Conservation (phyloP, 192 early-diverging fungal genomes). For the Obelidium mucronatum region DNA sequence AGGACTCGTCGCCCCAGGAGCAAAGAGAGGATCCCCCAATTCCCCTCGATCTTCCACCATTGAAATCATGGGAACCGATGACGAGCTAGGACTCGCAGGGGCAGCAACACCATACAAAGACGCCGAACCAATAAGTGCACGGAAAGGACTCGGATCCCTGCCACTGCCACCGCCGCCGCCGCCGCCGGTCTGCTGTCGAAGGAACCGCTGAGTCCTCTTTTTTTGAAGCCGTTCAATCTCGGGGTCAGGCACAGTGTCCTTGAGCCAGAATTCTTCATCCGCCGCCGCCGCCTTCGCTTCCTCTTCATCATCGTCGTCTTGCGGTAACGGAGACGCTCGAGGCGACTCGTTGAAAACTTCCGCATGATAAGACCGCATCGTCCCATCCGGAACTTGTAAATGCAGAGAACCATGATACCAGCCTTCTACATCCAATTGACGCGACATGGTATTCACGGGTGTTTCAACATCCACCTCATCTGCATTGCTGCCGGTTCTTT, state of each 20-base stretch:
- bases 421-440: background rate
- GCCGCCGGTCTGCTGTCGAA: background rate
- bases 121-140: too few relatives aligned
- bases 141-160: background rate
- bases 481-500: too few relatives aligned
- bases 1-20: background rate
- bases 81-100: background rate
- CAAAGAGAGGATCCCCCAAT: background rate
- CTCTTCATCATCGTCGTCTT: background rate
- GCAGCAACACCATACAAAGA: background rate
- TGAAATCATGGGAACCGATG: background rate
- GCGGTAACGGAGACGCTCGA: background rate
- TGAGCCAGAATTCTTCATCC: constrained; percentile 30
- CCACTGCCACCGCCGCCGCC: background rate
- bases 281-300: background rate
- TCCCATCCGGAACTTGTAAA: background rate
- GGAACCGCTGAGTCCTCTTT: background rate
- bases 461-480: background rate
- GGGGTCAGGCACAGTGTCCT: constrained; percentile 31
- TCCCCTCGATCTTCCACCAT: background rate
- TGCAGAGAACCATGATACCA: background rate
- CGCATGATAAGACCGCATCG: background rate
- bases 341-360: too few relatives aligned
- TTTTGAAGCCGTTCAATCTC: background rate
- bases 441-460: background rate